A percentile compares a stretch with the other conserved stretches of the same genome.
Conservation (phyloP, 1,139 yeast genomes). For the Blastobotrys apis region DNA sequence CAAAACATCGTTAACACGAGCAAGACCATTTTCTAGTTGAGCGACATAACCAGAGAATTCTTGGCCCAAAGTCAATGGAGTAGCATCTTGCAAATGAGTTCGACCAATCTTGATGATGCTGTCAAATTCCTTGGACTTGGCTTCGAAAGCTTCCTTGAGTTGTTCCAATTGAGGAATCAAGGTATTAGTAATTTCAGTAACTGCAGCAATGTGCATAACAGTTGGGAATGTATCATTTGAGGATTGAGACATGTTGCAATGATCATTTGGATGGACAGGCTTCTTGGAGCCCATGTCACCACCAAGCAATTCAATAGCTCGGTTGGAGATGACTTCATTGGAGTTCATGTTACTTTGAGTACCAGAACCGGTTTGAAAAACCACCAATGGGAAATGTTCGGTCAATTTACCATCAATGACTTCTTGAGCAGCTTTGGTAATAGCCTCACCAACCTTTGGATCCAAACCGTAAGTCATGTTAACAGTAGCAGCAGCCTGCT, state of each 20-base stretch:
- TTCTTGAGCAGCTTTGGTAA: slow-evolving; percentile 92
- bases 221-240: slow-evolving; percentile 98
- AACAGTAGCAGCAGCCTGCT: slow-evolving; percentile 92
- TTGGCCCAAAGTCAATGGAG: slow-evolving; percentile 96
- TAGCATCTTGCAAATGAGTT: slow-evolving; percentile 98
- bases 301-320: slow-evolving; percentile 94
- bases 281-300: slow-evolving; percentile 86
- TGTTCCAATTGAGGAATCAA: slow-evolving; percentile 75
- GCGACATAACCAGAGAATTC: slow-evolving; percentile 96
- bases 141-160: slow-evolving; percentile 71
- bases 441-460: slow-evolving; percentile 76
- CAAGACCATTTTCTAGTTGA: slow-evolving; percentile 87
- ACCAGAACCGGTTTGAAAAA: slow-evolving; percentile 98
- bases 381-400: slow-evolving; percentile 96
- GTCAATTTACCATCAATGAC: slow-evolving; percentile 86
- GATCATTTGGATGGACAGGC: slow-evolving; percentile 98
- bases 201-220: slow-evolving; percentile 99
- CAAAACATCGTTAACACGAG: slow-evolving; percentile 70
- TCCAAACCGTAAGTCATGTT: slow-evolving; percentile 84
- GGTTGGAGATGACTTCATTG: slow-evolving; percentile 94
- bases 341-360: slow-evolving; percentile 99
- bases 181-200: slow-evolving; percentile 69
- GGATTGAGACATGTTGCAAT: slow-evolving; percentile 97
- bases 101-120: slow-evolving; percentile 96
- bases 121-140: slow-evolving; percentile 75